Evolutionary conservation across 192 early-diverging fungal species (phyloP).

Genomic region (Coemansia sp.): DNA sequence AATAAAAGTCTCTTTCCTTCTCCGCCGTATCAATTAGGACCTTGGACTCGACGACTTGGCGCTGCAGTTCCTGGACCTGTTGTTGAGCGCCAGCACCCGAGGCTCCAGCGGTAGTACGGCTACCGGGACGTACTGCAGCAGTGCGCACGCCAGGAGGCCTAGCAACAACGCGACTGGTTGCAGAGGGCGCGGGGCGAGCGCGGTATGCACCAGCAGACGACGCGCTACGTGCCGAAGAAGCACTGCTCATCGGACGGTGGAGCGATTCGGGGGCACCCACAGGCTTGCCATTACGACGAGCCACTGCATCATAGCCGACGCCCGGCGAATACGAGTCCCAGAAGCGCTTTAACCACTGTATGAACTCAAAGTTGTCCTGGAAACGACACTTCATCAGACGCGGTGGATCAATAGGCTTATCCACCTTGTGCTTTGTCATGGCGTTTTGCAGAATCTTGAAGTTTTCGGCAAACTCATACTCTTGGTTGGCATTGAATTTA

Average conservation of each 20-base stretch:
- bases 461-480: conserved; percentile 96
- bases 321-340: conserved; percentile 90
- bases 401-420: conserved; percentile 90
- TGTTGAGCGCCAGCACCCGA: conserved; percentile 61
- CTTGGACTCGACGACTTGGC: conserved; percentile 81
- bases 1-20: conserved; percentile 98
- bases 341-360: conserved; percentile 94
- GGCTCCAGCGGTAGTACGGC: conserved; percentile 16
- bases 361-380: conserved; percentile 98
- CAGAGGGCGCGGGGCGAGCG: conserved; percentile 18
- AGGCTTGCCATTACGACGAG: conserved; percentile 61
- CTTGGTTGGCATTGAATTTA: conserved; percentile 92
- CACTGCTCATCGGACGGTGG: conserved; percentile 45
- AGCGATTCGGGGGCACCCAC: conserved; percentile 34
- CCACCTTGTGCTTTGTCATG: conserved; percentile 89
- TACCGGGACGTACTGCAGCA: conserved; percentile 20
- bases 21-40: conserved; percentile 88
- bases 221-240: conserved; percentile 41
- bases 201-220: conserved; percentile 38
- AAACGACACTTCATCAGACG: conserved; percentile 93
- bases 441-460: conserved; percentile 90
- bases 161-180: conserved; percentile 15
- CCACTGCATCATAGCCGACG: conserved; percentile 81
- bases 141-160: conserved; percentile 9
- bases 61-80: conserved; percentile 73